Base-by-base conservation (phyloP, 2,329 filamentous ascomycete species). In the Biscogniauxia mediterranea region DNA sequence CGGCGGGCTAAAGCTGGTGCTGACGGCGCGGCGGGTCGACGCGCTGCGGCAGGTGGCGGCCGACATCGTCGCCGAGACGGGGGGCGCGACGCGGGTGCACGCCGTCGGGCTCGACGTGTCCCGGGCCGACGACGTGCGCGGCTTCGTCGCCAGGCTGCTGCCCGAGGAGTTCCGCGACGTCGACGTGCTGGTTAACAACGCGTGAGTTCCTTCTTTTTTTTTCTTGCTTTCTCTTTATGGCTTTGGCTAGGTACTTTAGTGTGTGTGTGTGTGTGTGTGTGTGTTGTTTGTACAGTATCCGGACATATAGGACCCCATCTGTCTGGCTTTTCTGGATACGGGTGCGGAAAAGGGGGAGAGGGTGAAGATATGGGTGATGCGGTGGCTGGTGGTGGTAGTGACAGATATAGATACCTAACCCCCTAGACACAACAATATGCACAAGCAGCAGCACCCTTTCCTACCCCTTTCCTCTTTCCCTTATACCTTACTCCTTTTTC, bases 111-210 rank as follows among this genome's bases (percentile, higher is more conserved):
- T 98, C 57, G 95, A 99, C 75, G 89, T 99, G 58, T 93, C 90
- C 80, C 89, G 90, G 61, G 82, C 91, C 0, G 85, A 88, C 2
- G 88, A 95, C 72, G 84, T 98, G 3, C 82, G 83, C 57, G 79
- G 78, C 50, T 94, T 98, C 72, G 88, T 97, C 13, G 28, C 7
- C 7, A 79, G 77, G 1, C 84, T 81, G 50, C 77, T 98, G 69
- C 93, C 94, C 0, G 85, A 87, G 63, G 93, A 93, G 73, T 98
- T 92, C 80, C 87, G 85, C 75, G 87, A 92, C 25, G 90, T 98
- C 66, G 86, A 98, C 75, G 84, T 98, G 2, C 79, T 99, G 62
- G 92, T 99, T 25, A 99, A 99, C 80, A 98, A 98, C 82, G 94
- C 94, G 92, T 96, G 77, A 75, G 89, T 81, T 20, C 50, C 42